phyloP scores from a whole-genome alignment of 768 basidiomycete genomes.

The Daedaleopsis sinensis region DNA sequence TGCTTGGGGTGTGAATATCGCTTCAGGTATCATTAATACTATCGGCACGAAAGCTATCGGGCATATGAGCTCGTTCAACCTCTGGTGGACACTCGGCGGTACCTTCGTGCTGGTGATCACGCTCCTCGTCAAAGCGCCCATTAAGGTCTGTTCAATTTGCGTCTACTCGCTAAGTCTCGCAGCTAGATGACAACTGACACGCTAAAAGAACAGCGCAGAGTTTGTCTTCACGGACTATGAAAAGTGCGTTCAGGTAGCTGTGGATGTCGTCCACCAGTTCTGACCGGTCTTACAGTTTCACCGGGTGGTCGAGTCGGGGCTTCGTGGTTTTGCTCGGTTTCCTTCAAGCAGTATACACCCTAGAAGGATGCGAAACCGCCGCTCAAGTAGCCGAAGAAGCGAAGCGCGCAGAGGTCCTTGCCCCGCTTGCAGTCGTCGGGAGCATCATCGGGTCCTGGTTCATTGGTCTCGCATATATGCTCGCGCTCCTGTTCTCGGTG shows the following conservation, averaged over 20 bases:
- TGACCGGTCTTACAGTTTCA: slow-evolving; percentile 42
- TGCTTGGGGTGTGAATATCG: slow-evolving; percentile 60
- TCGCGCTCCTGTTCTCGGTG: slow-evolving; percentile 59
- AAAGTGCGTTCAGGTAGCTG: slow-evolving; percentile 39
- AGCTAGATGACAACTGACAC: not conserved
- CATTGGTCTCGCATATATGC: slow-evolving; percentile 59
- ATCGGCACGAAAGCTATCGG: slow-evolving; percentile 60
- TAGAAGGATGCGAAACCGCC: slow-evolving; percentile 65
- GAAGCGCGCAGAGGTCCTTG: slow-evolving; percentile 55
- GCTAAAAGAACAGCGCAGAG: slow-evolving; percentile 46
- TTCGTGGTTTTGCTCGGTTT: slow-evolving; percentile 64
- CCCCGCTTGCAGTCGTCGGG: slow-evolving; percentile 58
- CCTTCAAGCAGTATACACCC: slow-evolving; percentile 61
- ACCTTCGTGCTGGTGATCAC: slow-evolving; percentile 60
- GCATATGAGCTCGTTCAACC: slow-evolving; percentile 54
- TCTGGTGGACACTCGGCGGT: slow-evolving; percentile 66
- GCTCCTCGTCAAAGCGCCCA: slow-evolving; percentile 57
- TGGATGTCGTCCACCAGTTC: not conserved
- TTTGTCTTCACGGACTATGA: slow-evolving; percentile 62
- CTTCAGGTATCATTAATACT: slow-evolving; percentile 57
- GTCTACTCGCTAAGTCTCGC: not conserved
- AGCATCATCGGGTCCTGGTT: slow-evolving; percentile 60
- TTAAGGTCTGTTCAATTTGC: slow-evolving; percentile 40
- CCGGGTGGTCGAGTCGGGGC: slow-evolving; percentile 54
- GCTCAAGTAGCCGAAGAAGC: slow-evolving; percentile 69